Evolutionary conservation across 805 yeast species (phyloP).

Genomic region (Candida quercuum): DNA sequence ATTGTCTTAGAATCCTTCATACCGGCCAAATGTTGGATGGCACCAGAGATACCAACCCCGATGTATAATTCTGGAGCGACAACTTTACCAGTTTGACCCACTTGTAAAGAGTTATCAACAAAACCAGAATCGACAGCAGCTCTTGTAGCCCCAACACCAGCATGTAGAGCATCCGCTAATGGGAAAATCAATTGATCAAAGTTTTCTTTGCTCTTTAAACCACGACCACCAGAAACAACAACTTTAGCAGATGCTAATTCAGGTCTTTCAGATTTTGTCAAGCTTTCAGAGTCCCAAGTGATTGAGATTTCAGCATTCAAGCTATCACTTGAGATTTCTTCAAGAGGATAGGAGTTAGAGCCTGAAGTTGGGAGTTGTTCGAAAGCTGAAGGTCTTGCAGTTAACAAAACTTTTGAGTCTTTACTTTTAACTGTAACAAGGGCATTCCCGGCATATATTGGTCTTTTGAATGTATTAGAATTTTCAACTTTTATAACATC

Average conservation of each 20-base stretch:
- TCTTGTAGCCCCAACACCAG: constrained; percentile 96
- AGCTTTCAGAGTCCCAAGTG: constrained; percentile 70
- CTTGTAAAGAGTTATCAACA: constrained; percentile 93
- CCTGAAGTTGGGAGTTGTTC: constrained; percentile 37
- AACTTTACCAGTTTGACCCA: constrained; percentile 97
- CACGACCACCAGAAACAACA: constrained; percentile 93
- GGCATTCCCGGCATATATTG: constrained; percentile 95
- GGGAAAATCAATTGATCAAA: constrained; percentile 77
- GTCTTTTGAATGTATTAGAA: constrained; percentile 76
- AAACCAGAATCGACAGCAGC: constrained; percentile 97
- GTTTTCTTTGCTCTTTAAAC: constrained; percentile 82
- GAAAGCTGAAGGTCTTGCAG: constrained; percentile 86
- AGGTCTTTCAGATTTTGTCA: constrained; percentile 80
- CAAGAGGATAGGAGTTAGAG: constrained; percentile 37
- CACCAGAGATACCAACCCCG: constrained; percentile 94
- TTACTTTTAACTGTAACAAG: constrained; percentile 70
- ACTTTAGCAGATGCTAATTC: constrained; percentile 78
- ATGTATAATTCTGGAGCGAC: constrained; percentile 94
- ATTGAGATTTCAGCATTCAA: constrained; percentile 32
- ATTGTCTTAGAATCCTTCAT: constrained; percentile 94
- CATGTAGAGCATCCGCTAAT: constrained; percentile 82
- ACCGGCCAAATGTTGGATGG: constrained; percentile 97
- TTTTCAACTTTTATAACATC: constrained; percentile 69
- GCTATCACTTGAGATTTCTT: constrained; percentile 34
- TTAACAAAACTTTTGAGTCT: constrained; percentile 61